Base-by-base conservation (phyloP, 1,284 basidiomycete species). In the Cryptococcus wingfieldii region DNA sequence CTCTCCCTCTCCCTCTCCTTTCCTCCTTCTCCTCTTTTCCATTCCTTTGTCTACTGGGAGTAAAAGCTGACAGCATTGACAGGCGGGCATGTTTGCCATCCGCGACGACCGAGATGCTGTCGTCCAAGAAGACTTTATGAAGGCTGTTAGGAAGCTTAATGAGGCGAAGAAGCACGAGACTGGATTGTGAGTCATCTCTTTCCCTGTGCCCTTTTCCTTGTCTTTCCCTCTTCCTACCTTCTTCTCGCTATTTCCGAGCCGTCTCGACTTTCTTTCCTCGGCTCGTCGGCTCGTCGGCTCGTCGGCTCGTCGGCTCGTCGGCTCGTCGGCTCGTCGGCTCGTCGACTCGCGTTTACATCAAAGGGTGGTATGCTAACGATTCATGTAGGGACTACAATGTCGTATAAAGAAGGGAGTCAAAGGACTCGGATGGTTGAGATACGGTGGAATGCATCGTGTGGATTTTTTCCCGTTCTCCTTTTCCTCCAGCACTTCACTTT, bases 41-140 rank as follows among this genome's bases (percentile, higher is more conserved):
- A n/a, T 23, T 2, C 38, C 3, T 23, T 2, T 2, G 23, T 23
- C 23, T 23, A 23, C 23, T 23, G 23, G 23, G n/a, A 18, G 5
- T 1, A n/a, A 14, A 9, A 14, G 46, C 46, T 47, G 46, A 47
- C 46, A 31, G 19, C 5, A 47, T 23, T 23, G 14, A 7, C 27
- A 60, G 59, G 92, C 95, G 8, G 95, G 96, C 51, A 97, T 99
- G 93, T 98, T 98, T 76, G 96, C 96, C 13, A 98, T 99, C 69
- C 83, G 96, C 50, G 94, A 97, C 61, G 94, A 97, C 67, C 89
- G 93, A 58, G 92, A 95, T 69, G 93, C 90, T 60, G 80, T 94
- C 55, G 86, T 85, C 39, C 93, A 97, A 77, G 96, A 98, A 68
- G 95, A 98, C 78, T 82, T 98, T 58, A 92, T 90, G 67, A 98